Evolutionary conservation across 768 basidiomycete species (phyloP), one percentile per base, ranked within the genome.

Genomic region (Termitomyces sp.): DNA sequence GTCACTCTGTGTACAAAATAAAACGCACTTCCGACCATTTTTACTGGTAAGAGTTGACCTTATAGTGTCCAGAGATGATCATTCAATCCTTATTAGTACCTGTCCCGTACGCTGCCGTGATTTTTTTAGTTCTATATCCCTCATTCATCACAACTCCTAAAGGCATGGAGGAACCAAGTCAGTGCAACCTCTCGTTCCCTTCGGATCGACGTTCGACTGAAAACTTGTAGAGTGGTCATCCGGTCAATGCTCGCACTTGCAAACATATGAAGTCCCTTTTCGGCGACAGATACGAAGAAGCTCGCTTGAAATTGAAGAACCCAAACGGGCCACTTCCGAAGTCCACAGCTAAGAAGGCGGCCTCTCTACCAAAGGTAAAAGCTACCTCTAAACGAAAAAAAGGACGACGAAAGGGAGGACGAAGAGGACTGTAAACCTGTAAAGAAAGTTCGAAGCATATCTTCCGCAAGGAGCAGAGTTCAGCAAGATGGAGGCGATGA

Each of bases 161-260:
- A 70, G 71, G 73, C 73, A 23, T 74, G 73, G 73, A 67, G 71
- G 50, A 72, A 73, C 44, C 71, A 72, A 64, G 70, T 68, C 38
- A 35, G 57, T 60, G 23, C 23, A 16, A 30, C 0, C 50, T 10
- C 18, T 30, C 13, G 55, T 50, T 32, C 33, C 33, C 1, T 51
- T 16, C 33, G 14, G 14, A 30, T 18, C 38, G 5, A 14, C 9
- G 35, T 51, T 53, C 55, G 20, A 54, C 41, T 9, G 43, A 20
- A 41, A 20, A 7, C 47, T 43, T 26, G 20, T 48, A 69, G 75
- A 60, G 64, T 5, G 67, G 76, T 2, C 66, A 65, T 16, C 79
- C 79, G 7, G 74, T 77, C 7, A 77, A 80, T 62, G 79, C 78
- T 4, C 75, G 80, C 16, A 74, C 78, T 16, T 82, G 80, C 70